Percentiles rank a stretch among this genome's conserved stretches.
These are phyloP conservation scores for Fagopyrum homotropicum DNA, from an alignment of 148 eudicot species.

Conservation along the genomic window DNA sequence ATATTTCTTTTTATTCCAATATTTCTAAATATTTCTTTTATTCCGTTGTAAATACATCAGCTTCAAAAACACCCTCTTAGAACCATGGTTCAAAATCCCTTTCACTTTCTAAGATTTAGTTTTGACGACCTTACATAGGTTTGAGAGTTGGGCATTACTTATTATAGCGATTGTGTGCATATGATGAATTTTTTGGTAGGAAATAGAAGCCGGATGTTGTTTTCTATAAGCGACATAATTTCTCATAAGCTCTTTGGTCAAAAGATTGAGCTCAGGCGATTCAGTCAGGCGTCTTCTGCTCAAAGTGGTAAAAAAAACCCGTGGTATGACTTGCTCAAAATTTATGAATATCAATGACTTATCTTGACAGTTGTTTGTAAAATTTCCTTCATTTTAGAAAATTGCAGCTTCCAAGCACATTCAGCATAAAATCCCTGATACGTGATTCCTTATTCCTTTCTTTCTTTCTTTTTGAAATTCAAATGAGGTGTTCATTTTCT, in stretches of 20 bases:
- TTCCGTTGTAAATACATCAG: no score
- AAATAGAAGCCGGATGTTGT: constrained; percentile 79
- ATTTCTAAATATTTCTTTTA: no score
- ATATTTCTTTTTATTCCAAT: no score
- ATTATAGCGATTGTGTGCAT: neutral
- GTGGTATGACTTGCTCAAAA: no score
- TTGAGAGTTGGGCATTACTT: neutral
- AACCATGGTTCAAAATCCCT: constrained; percentile 1
- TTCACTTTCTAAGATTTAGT: neutral
- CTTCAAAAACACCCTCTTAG: constrained; percentile 12
- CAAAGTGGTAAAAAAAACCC: constrained; percentile 99
- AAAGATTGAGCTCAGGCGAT: constrained; percentile 76
- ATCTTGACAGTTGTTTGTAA: no score
- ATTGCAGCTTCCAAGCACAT: no score
- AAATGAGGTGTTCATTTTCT: no score
- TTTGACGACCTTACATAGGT: neutral
- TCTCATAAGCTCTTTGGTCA: constrained; percentile 92
- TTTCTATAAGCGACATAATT: constrained; percentile 78
- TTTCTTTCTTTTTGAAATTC: no score
- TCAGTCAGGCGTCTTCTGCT: constrained; percentile 87
- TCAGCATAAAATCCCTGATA: no score
- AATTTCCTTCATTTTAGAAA: no score
- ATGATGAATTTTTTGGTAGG: constrained; percentile 27
- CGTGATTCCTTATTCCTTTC: no score
- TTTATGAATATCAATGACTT: no score